Evolutionary conservation across 352 stramenopile genomes (phyloP), one percentile per base, ranked within the genome.

Genomic region (Blastocystis sp.): DNA sequence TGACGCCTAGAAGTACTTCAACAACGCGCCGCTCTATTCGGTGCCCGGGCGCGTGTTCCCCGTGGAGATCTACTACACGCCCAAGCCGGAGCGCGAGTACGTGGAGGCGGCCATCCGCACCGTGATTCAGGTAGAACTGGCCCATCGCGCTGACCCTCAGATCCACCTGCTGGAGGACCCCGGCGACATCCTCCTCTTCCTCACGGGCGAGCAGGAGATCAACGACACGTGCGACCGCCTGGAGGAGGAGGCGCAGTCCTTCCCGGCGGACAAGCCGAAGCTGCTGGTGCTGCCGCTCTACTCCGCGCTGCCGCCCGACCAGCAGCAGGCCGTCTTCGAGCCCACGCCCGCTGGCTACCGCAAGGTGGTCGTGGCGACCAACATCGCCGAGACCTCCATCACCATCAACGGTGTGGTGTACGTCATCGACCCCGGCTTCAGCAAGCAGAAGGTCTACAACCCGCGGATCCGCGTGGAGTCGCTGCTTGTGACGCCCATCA

Each of bases 381-480:
- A 99, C 91, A 97, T 99, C 90, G 97, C 97, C 38, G 97, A 99
- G 91, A 99, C 97, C 42, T 98, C 95, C 81, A 90, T 99, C n/a
- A 99, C 97, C 0, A 99, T 91, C 28, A 34, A 34, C 28, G 28
- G 28, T 34, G 28, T 34, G 28, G 28, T 34, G 28, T 34, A 34
- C 28, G 97, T 99, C 43, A 94, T 99, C 60, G 97, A 99, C 91
- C 95, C 96, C 34, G 97, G 97, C 66, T 99, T 99, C 90, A 98
- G 93, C 43, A 99, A 99, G 92, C 96, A 99, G 91, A 99, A 98
- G 92, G 95, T 98, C 28, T 99, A 98, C 92, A 99, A 99, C 92
- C 96, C 97, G 52, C 93, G 96, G 28, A 98, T 98, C 82, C 94
- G 97, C 63, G 96, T 99, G 11, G 96, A 98, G 91, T 98, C 94